Conservation (phyloP, 1,139 yeast species). For the Yamadazyma triangularis region DNA sequence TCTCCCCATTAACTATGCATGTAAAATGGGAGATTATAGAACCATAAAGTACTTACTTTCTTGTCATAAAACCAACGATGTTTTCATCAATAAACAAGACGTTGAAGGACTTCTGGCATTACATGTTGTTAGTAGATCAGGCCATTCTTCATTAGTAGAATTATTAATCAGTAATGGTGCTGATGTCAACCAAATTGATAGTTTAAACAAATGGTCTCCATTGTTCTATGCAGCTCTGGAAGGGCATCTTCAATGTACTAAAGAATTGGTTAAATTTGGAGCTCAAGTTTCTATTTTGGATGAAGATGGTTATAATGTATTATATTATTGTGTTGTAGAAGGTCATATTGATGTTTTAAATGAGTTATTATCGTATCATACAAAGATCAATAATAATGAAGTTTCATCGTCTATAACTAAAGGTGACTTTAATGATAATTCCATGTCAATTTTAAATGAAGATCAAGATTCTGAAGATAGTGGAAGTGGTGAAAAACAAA, state of each 20-base stretch:
- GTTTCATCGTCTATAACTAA: too few relatives aligned
- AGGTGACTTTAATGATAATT: slow-evolving; percentile 1
- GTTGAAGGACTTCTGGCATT: slow-evolving; percentile 87
- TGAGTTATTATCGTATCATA: slow-evolving; percentile 43
- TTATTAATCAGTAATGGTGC: slow-evolving; percentile 71
- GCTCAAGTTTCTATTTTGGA: slow-evolving; percentile 74
- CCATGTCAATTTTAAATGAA: slow-evolving; percentile 30
- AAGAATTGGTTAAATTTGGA: slow-evolving; percentile 64
- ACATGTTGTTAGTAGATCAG: slow-evolving; percentile 85
- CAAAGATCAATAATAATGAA: slow-evolving; percentile 7
- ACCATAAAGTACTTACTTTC: slow-evolving; percentile 60
- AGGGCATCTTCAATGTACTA: slow-evolving; percentile 72
- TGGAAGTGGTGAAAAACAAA: slow-evolving; percentile 25
- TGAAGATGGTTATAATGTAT: slow-evolving; percentile 76
- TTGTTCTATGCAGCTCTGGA: slow-evolving; percentile 86
- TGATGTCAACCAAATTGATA: slow-evolving; percentile 74
- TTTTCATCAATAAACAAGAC: slow-evolving; percentile 49
- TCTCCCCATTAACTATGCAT: slow-evolving; percentile 84
- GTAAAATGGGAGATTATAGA: slow-evolving; percentile 74
- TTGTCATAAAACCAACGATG: slow-evolving; percentile 20
- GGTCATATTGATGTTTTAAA: slow-evolving; percentile 82
- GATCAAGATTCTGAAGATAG: slow-evolving; percentile 40
- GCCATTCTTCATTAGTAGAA: slow-evolving; percentile 65
- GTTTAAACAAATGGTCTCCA: slow-evolving; percentile 91
- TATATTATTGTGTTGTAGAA: slow-evolving; percentile 90